phyloP scores from a whole-genome alignment of 2,329 filamentous ascomycete species.

The Diplocarpon mali region DNA sequence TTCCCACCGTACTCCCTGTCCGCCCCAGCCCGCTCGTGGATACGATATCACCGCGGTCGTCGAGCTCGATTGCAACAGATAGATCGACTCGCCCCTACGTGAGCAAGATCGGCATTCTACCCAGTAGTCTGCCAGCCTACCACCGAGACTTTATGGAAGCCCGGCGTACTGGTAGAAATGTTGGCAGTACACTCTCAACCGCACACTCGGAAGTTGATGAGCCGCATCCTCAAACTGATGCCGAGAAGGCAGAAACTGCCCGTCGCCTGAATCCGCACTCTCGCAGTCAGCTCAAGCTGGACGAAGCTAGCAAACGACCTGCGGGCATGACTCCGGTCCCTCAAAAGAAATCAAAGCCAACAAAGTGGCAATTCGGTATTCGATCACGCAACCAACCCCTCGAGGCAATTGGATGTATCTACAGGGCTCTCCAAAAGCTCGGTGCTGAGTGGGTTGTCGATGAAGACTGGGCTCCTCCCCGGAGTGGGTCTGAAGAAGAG shows the following conservation, averaged over 20 bases:
- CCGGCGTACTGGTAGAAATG: slow-evolving; percentile 41
- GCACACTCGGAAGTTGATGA: slow-evolving; percentile 31
- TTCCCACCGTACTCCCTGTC: slow-evolving; percentile 3
- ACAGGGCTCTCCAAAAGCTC: slow-evolving; percentile 79
- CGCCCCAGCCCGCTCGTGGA: slow-evolving; percentile 21
- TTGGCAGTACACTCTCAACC: slow-evolving; percentile 28
- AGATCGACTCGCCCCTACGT: slow-evolving; percentile 30
- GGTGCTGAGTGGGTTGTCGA: slow-evolving; percentile 78
- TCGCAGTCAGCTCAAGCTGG: slow-evolving; percentile 56
- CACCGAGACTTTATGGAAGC: slow-evolving; percentile 86
- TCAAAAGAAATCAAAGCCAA: slow-evolving; percentile 63
- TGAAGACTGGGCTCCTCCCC: slow-evolving; percentile 35
- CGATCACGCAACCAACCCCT: slow-evolving; percentile 86
- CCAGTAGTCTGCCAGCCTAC: slow-evolving; percentile 81
- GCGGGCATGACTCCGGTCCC: slow-evolving; percentile 54
- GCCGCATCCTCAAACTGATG: slow-evolving; percentile 40
- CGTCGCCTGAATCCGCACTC: slow-evolving; percentile 79
- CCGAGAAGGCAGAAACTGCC: slow-evolving; percentile 72
- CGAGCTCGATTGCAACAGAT: slow-evolving; percentile 25
- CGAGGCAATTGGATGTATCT: slow-evolving; percentile 90
- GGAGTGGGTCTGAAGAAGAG: slow-evolving; percentile 29
- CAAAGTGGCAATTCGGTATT: slow-evolving; percentile 97
- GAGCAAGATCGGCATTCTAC: slow-evolving; percentile 84
- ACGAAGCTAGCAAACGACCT: slow-evolving; percentile 49
- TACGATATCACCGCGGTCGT: slow-evolving; percentile 25